A percentile compares a stretch with the other conserved stretches of the same genome.
Evolutionary conservation across 371 early-diverging fungal genomes (phyloP).

Genomic region (Lichtheimia ornata): DNA sequence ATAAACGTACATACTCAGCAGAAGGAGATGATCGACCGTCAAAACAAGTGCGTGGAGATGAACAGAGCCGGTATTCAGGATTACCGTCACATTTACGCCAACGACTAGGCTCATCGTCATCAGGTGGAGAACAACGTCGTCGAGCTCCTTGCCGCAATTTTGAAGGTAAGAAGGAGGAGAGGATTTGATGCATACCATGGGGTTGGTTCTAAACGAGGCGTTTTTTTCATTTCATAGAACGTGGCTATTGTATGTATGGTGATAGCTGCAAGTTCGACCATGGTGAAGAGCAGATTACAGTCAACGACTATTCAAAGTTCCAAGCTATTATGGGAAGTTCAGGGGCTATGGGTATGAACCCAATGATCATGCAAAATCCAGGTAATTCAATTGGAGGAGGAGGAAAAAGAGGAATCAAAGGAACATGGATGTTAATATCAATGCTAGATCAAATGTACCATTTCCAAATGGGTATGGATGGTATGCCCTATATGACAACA

Average conservation of each 20-base stretch:
- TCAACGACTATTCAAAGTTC: constrained; percentile 44
- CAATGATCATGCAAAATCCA: constrained; percentile 6
- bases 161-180: constrained; percentile 44
- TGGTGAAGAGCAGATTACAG: constrained; percentile 72
- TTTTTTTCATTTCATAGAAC: no score
- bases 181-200: not conserved
- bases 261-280: constrained; percentile 82
- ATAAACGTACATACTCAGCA: not conserved
- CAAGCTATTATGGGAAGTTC: constrained; percentile 6
- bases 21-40: not conserved
- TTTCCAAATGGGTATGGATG: constrained; percentile 4
- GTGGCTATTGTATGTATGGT: constrained; percentile 81
- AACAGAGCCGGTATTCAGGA: not conserved
- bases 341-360: constrained; percentile 1
- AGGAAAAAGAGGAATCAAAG: not conserved
- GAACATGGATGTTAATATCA: no score
- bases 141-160: constrained; percentile 59
- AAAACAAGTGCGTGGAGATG: not conserved
- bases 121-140: constrained; percentile 12
- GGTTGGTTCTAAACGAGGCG: not conserved
- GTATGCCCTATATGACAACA: constrained; percentile 1
- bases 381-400: not conserved
- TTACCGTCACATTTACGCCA: constrained; percentile 10
- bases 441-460: not conserved
- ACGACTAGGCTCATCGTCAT: constrained; percentile 24